These are phyloP conservation scores for Ambispora gerdemannii DNA, from an alignment of 192 early-diverging fungal species.

Conservation along the genomic window DNA sequence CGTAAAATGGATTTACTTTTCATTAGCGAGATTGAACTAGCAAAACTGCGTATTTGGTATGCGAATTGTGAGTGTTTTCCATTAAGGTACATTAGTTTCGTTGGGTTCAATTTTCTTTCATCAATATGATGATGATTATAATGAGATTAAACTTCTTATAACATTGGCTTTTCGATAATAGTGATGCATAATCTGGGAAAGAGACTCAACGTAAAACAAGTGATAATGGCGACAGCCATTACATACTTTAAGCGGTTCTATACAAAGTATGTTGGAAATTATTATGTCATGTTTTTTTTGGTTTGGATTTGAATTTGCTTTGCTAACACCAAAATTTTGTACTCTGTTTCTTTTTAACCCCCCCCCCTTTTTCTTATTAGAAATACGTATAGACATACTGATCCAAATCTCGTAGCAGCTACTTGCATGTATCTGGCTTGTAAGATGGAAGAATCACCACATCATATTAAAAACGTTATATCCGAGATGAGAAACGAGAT, in stretches of 20 bases:
- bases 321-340: neutral
- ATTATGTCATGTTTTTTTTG: neutral
- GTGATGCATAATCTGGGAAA: conserved; percentile 77
- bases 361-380: conserved; percentile 36
- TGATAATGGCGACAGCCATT: conserved; percentile 77
- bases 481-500: conserved; percentile 54
- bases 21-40: conserved; percentile 48
- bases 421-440: conserved; percentile 86
- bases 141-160: conserved; percentile 12
- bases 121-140: conserved; percentile 1
- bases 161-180: conserved; percentile 34
- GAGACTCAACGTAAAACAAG: conserved; percentile 68
- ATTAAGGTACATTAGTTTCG: neutral
- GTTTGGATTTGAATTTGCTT: neutral
- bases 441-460: conserved; percentile 83
- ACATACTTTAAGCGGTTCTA: conserved; percentile 92
- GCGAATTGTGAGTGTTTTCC: conserved; percentile 51
- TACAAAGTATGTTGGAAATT: conserved; percentile 59
- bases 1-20: conserved; percentile 56
- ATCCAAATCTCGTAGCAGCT: conserved; percentile 72
- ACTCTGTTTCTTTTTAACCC: neutral
- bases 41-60: conserved; percentile 64
- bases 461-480: conserved; percentile 58
- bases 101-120: conserved; percentile 24
- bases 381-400: conserved; percentile 68